These are phyloP conservation scores for Chlamydomonas sp. DNA, from an alignment of 139 green algal species.

Conservation along the genomic window DNA sequence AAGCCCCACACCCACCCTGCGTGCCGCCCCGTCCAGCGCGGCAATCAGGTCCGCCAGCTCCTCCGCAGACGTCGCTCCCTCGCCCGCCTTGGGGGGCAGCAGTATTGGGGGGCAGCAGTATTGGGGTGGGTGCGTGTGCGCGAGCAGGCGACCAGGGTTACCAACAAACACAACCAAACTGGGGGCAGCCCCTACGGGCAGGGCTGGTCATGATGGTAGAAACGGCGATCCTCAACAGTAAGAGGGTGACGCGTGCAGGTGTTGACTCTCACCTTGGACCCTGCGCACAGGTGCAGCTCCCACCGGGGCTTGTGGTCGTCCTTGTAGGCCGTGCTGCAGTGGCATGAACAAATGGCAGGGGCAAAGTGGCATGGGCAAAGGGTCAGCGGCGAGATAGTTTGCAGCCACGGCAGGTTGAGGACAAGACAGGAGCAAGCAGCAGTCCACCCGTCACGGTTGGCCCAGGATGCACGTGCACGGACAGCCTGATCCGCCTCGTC, in stretches of 20 bases:
- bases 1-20: background rate
- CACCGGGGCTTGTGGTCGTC: slow-evolving; percentile 5
- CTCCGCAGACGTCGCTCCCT: background rate
- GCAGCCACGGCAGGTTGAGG: no score
- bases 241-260: no score
- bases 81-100: background rate
- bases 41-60: background rate
- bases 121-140: no score
- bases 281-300: background rate
- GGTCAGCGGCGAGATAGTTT: background rate
- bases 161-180: no score
- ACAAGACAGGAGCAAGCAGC: no score
- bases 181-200: no score
- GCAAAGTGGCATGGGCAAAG: background rate
- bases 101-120: no score
- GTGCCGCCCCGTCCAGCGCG: background rate
- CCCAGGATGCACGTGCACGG: no score
- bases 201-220: no score
- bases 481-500: background rate
- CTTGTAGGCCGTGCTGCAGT: slow-evolving; percentile 15
- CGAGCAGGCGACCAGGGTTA: no score
- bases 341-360: background rate
- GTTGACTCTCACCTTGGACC: background rate
- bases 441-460: no score
- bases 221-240: no score